Evolutionary conservation across 768 basidiomycete species (phyloP).

Genomic region (Kondoa malvinella): DNA sequence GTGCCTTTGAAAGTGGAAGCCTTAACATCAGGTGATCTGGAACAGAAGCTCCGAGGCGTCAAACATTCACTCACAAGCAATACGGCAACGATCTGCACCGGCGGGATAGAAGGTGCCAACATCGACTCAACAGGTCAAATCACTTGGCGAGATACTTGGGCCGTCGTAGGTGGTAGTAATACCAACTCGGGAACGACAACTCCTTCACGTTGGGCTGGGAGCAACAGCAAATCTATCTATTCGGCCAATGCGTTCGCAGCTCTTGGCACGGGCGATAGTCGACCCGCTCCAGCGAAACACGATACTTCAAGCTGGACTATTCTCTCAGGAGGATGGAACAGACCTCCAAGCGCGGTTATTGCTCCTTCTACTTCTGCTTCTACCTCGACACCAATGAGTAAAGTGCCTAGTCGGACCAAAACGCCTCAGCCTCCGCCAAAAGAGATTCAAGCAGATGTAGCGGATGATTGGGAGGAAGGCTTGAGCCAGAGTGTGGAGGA

Average conservation of each 20-base stretch:
- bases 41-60: neutral
- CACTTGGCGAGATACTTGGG: slow-evolving; percentile 3
- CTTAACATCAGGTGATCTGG: neutral
- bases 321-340: neutral
- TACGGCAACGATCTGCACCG: neutral
- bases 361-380: neutral
- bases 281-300: neutral
- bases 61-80: neutral
- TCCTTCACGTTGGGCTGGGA: neutral
- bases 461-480: neutral
- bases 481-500: neutral
- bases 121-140: neutral
- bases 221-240: neutral
- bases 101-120: neutral
- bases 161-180: neutral
- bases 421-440: neutral
- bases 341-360: neutral
- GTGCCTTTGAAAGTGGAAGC: neutral
- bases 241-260: neutral
- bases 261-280: neutral
- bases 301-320: neutral
- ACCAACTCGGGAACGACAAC: neutral
- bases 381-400: neutral
- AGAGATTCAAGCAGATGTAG: neutral
- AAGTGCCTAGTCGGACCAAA: neutral